Base-by-base conservation (phyloP, 164 flowering plant species). In the Platanus orientalis region DNA sequence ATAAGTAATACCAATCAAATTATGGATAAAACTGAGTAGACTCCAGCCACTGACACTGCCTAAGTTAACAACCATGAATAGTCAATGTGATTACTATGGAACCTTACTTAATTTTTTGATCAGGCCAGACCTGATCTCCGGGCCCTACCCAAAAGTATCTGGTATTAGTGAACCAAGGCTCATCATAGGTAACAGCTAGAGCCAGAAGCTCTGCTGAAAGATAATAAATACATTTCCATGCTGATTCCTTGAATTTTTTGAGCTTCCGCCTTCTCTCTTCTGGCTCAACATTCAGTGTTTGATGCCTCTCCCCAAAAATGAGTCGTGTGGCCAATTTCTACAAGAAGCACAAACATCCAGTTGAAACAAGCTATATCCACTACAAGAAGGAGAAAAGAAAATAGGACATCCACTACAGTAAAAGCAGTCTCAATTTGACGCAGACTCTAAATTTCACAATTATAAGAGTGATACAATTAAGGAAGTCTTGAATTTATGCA, bases 81-180 rank as follows among this genome's bases (percentile, higher is more conserved):
- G n/a, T 10, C 10, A 29, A 66, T 17, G 13, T 3, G 27, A 30
- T 29, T 24, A 40, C 48, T 52, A 7, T 2, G 21, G 54, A 39
- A 57, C n/a, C 95, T 82, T 81, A 95, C 99, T 95, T 95, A 12
- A 78, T 78, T 57, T 80, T 86, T 72, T 83, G 94, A 71, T 92
- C 87, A 39, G 97, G 99, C 99, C 99, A 95, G 62, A 75, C 70
- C 76, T 95, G 97, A 59, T 83, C 65, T 42, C 97, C 99, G 45
- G 99, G 97, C 28, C 99, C 99, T 29, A 80, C 79, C 96, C 96
- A 95, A 68, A 86, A 95, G 62, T 76, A 56, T 67, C 20, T 79
- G 27, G 97, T 89, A 29, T 83, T 78, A 16, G 80, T 87, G 79
- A 95, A 90, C 99, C 99, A 95, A 56, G 97, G 99, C 73, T 95